Evolutionary conservation across 2,329 filamentous ascomycete genomes (phyloP), one percentile per base, ranked within the genome.

Genomic region (Huntiella omanensis): DNA sequence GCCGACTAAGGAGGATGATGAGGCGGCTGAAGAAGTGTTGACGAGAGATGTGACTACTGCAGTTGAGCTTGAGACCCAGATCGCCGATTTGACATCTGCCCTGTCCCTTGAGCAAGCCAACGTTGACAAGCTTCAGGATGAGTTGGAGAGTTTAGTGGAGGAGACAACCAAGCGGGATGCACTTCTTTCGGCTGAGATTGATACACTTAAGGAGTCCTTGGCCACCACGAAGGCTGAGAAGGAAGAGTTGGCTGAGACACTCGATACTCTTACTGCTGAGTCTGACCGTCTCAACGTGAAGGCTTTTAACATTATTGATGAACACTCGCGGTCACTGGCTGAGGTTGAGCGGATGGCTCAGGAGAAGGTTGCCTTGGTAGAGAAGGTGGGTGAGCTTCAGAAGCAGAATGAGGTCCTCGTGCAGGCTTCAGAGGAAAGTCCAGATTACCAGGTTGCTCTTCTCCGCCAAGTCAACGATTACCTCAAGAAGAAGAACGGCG

Each of bases 401-500:
- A 40, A 43, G 28, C 16, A 33, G 7, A 46, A 22, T 10, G 39
- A 16, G 13, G 35, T 42, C 16, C 47, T 49, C 3, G 43, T 42
- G 34, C 35, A 33, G 5, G 32, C 35, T 7, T 34, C 45, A 7
- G 39, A 46, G 22, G 46, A 49, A 15, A 36, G 46, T 33, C 33
- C 43, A 6, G 43, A 43, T 13, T 35, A 35, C 2, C 43, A 49
- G 15, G 39, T 49, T 43, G 39, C 44, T 13, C 43, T 39, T 4
- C 35, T 49, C 10, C 38, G 33, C 5, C 47, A 49, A 19, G 47
- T 44, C 16, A 49, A 49, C 11, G 47, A 49, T 5, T 16, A 37
- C 3, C 40, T 49, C 12, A 33, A 47, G 28, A 17, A 13, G 4
- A 19, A 32, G 19, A 19, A 28, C 8, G 22, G 33, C 15, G 19